A percentile compares a stretch with the other conserved stretches of the same genome.
Evolutionary conservation across 1,139 yeast species (phyloP).

Genomic region (Yamadazyma sp.): DNA sequence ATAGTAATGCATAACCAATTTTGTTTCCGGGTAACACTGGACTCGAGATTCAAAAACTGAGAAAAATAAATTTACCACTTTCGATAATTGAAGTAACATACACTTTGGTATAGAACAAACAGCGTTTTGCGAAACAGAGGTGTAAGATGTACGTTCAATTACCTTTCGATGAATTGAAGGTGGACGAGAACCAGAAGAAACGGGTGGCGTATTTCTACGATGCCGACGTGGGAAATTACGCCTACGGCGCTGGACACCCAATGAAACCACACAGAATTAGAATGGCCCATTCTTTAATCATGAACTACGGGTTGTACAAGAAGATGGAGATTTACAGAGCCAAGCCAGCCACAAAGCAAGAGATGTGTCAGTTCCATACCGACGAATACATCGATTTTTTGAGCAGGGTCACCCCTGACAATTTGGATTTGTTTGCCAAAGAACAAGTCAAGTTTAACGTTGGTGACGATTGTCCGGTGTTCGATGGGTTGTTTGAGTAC

Average conservation of each 20-base stretch:
- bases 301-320: slow-evolving; percentile 95
- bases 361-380: slow-evolving; percentile 97
- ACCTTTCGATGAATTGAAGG: slow-evolving; percentile 48
- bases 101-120: background rate
- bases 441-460: slow-evolving; percentile 95
- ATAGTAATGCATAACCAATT: background rate
- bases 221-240: slow-evolving; percentile 94
- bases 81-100: background rate
- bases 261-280: slow-evolving; percentile 98
- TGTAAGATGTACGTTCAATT: slow-evolving; percentile 38
- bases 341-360: slow-evolving; percentile 97
- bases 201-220: slow-evolving; percentile 51
- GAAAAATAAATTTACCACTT: slow-evolving; percentile 1
- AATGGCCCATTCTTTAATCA: slow-evolving; percentile 95
- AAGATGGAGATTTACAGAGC: slow-evolving; percentile 97
- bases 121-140: background rate
- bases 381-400: slow-evolving; percentile 95
- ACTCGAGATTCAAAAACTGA: background rate
- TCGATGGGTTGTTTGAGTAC: slow-evolving; percentile 91
- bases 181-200: slow-evolving; percentile 41
- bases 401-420: slow-evolving; percentile 92
- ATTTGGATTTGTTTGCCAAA: slow-evolving; percentile 84
- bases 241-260: slow-evolving; percentile 98
- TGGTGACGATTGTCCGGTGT: slow-evolving; percentile 97
- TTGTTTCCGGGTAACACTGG: slow-evolving; percentile 3